Conservation (phyloP, 2,329 filamentous ascomycete genomes). For the Fusarium anthophilum region DNA sequence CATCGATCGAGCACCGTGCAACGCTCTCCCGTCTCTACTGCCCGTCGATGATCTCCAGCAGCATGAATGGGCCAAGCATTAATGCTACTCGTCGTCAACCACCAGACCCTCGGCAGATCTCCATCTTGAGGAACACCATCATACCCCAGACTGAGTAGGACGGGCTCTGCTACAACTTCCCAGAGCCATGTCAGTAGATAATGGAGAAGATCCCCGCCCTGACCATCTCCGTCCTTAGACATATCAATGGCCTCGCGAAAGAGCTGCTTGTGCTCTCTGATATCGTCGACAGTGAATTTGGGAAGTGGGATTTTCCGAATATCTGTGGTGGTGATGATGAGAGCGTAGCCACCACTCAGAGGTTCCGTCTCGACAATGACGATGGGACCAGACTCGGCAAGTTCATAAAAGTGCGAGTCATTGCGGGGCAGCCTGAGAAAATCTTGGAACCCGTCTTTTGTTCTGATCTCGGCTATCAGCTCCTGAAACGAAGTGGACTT, state of each 20-base stretch:
- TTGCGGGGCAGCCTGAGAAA: background rate
- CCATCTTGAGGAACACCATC: background rate
- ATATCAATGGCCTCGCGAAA: background rate
- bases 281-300: background rate
- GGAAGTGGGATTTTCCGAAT: background rate
- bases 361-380: background rate
- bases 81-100: background rate
- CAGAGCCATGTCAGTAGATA: background rate
- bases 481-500: background rate
- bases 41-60: background rate
- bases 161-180: background rate
- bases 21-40: background rate
- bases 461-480: background rate
- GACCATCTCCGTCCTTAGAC: background rate
- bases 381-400: background rate
- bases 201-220: background rate
- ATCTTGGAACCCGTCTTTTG: background rate
- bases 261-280: background rate
- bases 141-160: background rate
- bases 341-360: background rate
- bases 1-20: background rate
- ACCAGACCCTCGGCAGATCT: background rate
- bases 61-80: background rate
- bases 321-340: background rate
- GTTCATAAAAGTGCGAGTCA: background rate